These are phyloP conservation scores for Flaveria floridana DNA, from an alignment of 140 eudicot species.

Conservation along the genomic window DNA sequence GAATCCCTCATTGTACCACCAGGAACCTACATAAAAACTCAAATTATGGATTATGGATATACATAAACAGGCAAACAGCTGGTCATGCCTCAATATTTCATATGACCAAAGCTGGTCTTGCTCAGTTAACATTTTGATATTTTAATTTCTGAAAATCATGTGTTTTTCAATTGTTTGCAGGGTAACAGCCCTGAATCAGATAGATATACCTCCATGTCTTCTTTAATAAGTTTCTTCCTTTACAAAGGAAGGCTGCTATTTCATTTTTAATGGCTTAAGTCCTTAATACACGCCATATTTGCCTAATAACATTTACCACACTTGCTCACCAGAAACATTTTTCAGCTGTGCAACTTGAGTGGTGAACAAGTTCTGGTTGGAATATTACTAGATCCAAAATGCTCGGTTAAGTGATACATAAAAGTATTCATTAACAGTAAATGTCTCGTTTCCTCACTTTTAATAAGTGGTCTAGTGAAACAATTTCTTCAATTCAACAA, in stretches of 20 bases:
- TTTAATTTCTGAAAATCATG: background rate
- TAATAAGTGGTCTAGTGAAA: background rate
- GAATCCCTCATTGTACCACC: conserved; percentile 99
- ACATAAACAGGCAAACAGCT: background rate
- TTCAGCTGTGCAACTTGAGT: background rate
- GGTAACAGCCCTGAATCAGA: conserved; percentile 12
- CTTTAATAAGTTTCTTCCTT: conserved; percentile 6
- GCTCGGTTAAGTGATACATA: background rate
- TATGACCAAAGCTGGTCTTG: background rate
- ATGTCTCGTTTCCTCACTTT: no score
- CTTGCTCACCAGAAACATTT: background rate
- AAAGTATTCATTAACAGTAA: background rate
- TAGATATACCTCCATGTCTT: background rate
- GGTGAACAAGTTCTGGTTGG: background rate
- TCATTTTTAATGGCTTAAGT: background rate
- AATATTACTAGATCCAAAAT: background rate
- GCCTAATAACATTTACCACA: background rate
- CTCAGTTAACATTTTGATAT: background rate
- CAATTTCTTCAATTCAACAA: conserved; percentile 9
- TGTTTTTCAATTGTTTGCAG: background rate
- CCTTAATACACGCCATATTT: background rate
- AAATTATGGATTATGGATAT: conserved; percentile 5
- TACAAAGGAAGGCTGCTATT: background rate
- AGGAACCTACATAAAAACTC: conserved; percentile 62
- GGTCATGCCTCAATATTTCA: background rate